Evolutionary conservation across 2,329 filamentous ascomycete genomes (phyloP), one percentile per base, ranked within the genome.

Genomic region (Cytospora piceae): DNA sequence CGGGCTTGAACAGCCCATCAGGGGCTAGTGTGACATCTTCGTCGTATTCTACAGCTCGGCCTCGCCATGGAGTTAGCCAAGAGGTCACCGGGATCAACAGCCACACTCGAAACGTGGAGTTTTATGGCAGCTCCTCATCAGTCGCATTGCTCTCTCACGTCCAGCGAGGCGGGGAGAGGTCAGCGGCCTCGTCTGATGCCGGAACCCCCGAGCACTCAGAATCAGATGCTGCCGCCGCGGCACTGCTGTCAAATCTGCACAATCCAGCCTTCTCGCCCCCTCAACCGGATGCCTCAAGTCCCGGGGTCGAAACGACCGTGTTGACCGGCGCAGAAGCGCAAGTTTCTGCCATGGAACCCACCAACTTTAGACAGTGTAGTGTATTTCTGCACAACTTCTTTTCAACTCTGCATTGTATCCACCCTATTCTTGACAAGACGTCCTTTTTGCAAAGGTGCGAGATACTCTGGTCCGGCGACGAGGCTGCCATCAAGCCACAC

Each of bases 381-480:
- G 70, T 76, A 1, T 82, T 83, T 39, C 73, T 82, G 59, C 78
- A 81, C 66, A 77, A 76, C 15, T 83, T 82, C 72, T 83, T 83
- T 62, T 77, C 80, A 15, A 81, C 79, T 39, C 76, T 82, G 6
- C 81, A 83, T 67, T 80, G 80, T 63, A 60, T 67, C 69, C 68
- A 71, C 49, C 75, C 79, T 4, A 69, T 75, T 17, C 29, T 71
- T 20, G 72, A 76, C 34, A 82, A 82, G 70, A 74, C 77, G 9
- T 72, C 74, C 24, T 83, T 83, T 42, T 69, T 81, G 4, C 64
- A 74, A 46, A 76, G 78, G 15, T 81, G 80, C 61, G 78, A 82
- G 64, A 72, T 77, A 24, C 71, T 81, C 0, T 82, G 80, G 80
- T 75, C 79, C 22, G 61, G 68, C 12, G 64, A 67, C 27, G 63